Evolutionary conservation across 148 eudicot genomes (phyloP), one percentile per base, ranked within the genome.

Genomic region (Chenopodium formosanum): DNA sequence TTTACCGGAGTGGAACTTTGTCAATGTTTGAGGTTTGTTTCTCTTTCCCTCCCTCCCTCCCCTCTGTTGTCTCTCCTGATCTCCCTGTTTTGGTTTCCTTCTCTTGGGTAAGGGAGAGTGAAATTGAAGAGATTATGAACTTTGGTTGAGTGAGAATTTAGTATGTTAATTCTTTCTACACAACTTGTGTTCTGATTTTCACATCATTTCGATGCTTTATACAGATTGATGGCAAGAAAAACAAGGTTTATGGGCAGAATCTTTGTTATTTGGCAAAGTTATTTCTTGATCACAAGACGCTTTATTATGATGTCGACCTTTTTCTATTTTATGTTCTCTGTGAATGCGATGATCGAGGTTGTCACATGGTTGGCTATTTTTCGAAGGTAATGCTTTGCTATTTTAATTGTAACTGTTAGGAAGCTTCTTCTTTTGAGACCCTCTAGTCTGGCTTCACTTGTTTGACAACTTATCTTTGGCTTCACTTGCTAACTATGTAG

Each of bases 321-420:
- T 95, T 95, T 86, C 84, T 95, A 64, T 95, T 95, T 82, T 95
- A 95, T 77, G 92, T 95, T 74, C 90, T 95, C 62, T 95, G 97
- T 78, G 99, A 93, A 86, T 95, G 99, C 85, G 99, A 95, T 84
- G 97, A 95, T 91, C 91, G 97, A 79, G 99, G 99, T 77, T 95
- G 99, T 91, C 99, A 92, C 88, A 95, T 95, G 99, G 99, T 95
- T 82, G 99, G 99, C 75, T 95, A 95, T 87, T 95, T 95, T 83
- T 95, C 99, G 32, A 95, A 95, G 97, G 99, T 95, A 88, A 80
- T 74, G 31, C 48, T 19, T 34, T 60, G 29, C 27, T 76, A 3
- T 58, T 74, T 69, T 29, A 2, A 37, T 9, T 63, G 37, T 22
- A 11, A 20, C 27, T 58, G n/a, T 32, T 11, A 11, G n/a, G 74